A percentile compares a stretch with the other conserved stretches of the same genome.
These are phyloP conservation scores for Closterium sp. DNA, from an alignment of 139 green algal species.

Conservation along the genomic window DNA sequence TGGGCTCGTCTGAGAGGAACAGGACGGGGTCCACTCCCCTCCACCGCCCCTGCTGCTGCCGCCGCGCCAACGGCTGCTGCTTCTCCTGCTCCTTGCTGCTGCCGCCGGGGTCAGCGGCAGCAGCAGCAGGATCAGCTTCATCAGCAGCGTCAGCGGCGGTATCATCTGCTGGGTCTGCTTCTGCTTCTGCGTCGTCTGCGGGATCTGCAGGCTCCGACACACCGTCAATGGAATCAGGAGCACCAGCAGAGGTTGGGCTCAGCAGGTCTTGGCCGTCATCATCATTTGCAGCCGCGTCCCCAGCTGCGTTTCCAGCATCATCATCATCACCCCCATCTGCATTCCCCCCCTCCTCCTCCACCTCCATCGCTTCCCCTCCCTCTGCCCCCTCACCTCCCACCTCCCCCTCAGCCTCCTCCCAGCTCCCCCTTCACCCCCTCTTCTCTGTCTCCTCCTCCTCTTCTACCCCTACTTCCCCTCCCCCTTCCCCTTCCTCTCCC, in stretches of 20 bases:
- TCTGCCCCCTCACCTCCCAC: background rate
- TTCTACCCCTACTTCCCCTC: background rate
- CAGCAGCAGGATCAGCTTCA: no score
- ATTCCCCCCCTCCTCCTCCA: background rate
- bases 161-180: no score
- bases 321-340: no score
- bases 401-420: background rate
- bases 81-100: background rate
- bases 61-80: background rate
- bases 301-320: background rate
- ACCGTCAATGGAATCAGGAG: background rate
- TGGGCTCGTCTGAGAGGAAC: slow-evolving; percentile 34
- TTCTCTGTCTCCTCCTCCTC: background rate
- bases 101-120: no score
- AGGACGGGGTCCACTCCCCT: slow-evolving; percentile 46
- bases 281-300: background rate
- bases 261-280: background rate
- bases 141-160: no score
- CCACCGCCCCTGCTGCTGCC: slow-evolving; percentile 47
- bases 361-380: background rate
- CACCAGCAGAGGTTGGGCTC: background rate
- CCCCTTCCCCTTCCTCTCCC: slow-evolving; percentile 13
- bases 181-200: background rate
- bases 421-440: background rate
- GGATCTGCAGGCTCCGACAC: background rate